These are phyloP conservation scores for Apiotrichum porosum DNA, from an alignment of 1,284 basidiomycete species.

Conservation along the genomic window DNA sequence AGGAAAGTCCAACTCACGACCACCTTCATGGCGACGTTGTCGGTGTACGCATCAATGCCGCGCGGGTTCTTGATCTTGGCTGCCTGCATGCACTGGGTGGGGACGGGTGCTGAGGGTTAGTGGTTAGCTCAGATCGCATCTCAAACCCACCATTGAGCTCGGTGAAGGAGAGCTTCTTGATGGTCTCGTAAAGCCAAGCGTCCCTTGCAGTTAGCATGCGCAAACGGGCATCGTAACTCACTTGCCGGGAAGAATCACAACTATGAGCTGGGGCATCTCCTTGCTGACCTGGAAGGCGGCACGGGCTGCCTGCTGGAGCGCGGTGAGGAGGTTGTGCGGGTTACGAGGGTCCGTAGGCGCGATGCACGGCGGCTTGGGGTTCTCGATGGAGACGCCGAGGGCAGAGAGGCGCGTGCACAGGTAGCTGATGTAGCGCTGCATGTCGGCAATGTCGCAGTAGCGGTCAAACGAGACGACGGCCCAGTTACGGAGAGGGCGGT, in stretches of 20 bases:
- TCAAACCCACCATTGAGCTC: conserved; percentile 10
- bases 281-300: conserved; percentile 29
- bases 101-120: neutral
- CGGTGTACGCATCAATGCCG: conserved; percentile 49
- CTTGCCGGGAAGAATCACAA: conserved; percentile 42
- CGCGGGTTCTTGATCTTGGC: conserved; percentile 42
- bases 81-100: conserved; percentile 46
- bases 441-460: conserved; percentile 9
- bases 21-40: conserved; percentile 47
- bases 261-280: conserved; percentile 42
- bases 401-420: too few species aligned
- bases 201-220: conserved; percentile 29
- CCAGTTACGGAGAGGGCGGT: conserved; percentile 42
- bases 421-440: conserved; percentile 16
- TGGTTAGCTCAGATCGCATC: neutral
- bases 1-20: too few species aligned
- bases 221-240: neutral
- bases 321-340: neutral
- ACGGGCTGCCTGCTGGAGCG: conserved; percentile 23
- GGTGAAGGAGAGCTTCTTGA: conserved; percentile 44
- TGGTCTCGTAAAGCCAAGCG: conserved; percentile 41
- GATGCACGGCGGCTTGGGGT: conserved; percentile 20
- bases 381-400: conserved; percentile 27
- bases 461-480: conserved; percentile 39
- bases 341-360: too few species aligned